A percentile compares a stretch with the other conserved stretches of the same genome.
Conservation (phyloP, 2,329 filamentous ascomycete genomes). For the Diaporthe destruens region DNA sequence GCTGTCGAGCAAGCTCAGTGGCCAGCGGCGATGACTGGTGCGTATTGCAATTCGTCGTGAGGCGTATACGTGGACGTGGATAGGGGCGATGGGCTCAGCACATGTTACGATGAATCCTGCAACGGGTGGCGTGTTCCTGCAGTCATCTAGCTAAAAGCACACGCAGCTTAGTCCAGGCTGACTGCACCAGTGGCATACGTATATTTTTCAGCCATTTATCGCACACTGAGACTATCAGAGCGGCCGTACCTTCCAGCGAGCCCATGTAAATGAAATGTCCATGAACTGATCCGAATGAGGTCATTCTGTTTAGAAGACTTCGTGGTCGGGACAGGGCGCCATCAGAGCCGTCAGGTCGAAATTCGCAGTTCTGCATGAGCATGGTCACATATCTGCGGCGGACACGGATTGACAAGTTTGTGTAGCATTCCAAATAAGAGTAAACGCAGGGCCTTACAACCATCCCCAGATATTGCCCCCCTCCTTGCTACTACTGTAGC, state of each 20-base stretch:
- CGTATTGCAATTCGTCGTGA: not conserved
- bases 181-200: not conserved
- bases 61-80: not conserved
- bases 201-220: not conserved
- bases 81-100: not conserved
- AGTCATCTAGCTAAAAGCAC: not conserved
- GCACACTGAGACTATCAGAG: not conserved
- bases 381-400: not conserved
- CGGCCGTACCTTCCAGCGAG: too few relatives aligned
- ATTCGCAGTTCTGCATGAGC: not conserved
- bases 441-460: conserved; percentile 12
- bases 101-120: not conserved
- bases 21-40: not conserved
- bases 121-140: not conserved
- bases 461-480: conserved; percentile 37
- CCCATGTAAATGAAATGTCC: too few relatives aligned
- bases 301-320: too few relatives aligned
- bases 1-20: not conserved
- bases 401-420: not conserved
- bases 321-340: not conserved
- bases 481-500: conserved; percentile 6
- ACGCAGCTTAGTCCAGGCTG: too few relatives aligned
- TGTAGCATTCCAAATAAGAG: conserved; percentile 34
- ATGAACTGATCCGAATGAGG: too few relatives aligned
- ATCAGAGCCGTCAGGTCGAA: not conserved